These are phyloP conservation scores for Gigaspora rosea DNA, from an alignment of 192 early-diverging fungal genomes.

Conservation along the genomic window DNA sequence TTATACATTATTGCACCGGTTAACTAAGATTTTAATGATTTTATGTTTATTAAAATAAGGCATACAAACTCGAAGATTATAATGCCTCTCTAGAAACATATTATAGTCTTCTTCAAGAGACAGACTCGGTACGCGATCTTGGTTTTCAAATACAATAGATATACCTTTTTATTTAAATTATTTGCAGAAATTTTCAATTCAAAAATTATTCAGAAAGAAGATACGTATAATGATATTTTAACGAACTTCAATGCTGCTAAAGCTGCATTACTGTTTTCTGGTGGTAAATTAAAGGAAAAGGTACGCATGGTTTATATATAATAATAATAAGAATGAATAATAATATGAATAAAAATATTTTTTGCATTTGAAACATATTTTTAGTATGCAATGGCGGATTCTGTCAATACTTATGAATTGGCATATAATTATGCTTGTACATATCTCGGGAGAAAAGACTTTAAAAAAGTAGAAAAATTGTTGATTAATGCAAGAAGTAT, in stretches of 20 bases:
- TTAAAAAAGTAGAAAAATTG: conserved; percentile 51
- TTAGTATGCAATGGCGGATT: conserved; percentile 38
- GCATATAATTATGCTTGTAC: conserved; percentile 68
- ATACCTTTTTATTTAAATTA: background rate
- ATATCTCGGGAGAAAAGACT: conserved; percentile 54
- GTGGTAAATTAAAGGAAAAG: conserved; percentile 37
- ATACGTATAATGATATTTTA: conserved; percentile 51
- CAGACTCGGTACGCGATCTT: conserved; percentile 29
- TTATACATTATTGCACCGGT: background rate
- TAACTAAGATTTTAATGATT: background rate
- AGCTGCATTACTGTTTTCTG: conserved; percentile 49
- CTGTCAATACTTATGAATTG: conserved; percentile 60
- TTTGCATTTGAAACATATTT: background rate
- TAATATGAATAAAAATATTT: background rate
- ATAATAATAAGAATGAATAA: background rate
- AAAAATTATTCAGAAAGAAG: conserved; percentile 30
- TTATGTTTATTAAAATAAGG: conserved; percentile 32
- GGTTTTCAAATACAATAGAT: background rate
- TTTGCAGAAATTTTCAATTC: background rate
- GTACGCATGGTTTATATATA: conserved; percentile 19
- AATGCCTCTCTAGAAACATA: conserved; percentile 48
- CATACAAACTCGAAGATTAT: conserved; percentile 61
- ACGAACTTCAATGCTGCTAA: conserved; percentile 57
- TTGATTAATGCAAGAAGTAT: conserved; percentile 62
- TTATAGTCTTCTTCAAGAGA: conserved; percentile 45